phyloP scores from a whole-genome alignment of 2,329 filamentous ascomycete genomes.

The Paecilomyces formosus region DNA sequence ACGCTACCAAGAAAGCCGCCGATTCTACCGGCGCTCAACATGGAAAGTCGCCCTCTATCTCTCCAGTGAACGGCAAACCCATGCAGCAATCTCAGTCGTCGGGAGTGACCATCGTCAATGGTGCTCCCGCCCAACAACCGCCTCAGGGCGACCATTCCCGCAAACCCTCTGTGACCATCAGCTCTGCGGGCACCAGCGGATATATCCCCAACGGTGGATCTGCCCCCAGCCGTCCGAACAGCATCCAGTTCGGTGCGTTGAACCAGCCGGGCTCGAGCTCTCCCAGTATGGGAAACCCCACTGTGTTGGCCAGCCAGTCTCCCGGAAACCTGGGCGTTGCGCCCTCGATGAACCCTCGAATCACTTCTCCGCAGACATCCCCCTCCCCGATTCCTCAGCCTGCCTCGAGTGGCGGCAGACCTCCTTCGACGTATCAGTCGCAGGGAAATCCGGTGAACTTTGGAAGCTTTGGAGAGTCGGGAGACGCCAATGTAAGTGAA shows the following conservation, averaged over 20 bases:
- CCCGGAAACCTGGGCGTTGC: conserved; percentile 38
- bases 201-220: conserved; percentile 71
- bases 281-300: conserved; percentile 56
- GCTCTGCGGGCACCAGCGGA: conserved; percentile 68
- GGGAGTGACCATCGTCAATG: conserved; percentile 60
- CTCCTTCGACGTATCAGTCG: conserved; percentile 66
- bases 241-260: conserved; percentile 75
- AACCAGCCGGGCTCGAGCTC: conserved; percentile 49
- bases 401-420: conserved; percentile 71
- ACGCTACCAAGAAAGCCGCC: conserved; percentile 52
- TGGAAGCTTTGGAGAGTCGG: conserved; percentile 68
- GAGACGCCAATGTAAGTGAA: conserved; percentile 56
- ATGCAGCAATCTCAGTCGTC: conserved; percentile 39
- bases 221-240: conserved; percentile 41
- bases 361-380: conserved; percentile 77
- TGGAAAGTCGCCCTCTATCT: conserved; percentile 58
- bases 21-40: conserved; percentile 44
- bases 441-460: conserved; percentile 68
- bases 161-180: conserved; percentile 89
- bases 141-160: conserved; percentile 62
- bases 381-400: conserved; percentile 91
- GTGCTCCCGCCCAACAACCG: conserved; percentile 34
- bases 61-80: conserved; percentile 79
- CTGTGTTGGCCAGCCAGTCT: conserved; percentile 37
- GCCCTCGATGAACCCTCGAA: conserved; percentile 58